Evolutionary conservation across 176 grass and related monocot genomes (phyloP).

Genomic region (Carex littledalei): DNA sequence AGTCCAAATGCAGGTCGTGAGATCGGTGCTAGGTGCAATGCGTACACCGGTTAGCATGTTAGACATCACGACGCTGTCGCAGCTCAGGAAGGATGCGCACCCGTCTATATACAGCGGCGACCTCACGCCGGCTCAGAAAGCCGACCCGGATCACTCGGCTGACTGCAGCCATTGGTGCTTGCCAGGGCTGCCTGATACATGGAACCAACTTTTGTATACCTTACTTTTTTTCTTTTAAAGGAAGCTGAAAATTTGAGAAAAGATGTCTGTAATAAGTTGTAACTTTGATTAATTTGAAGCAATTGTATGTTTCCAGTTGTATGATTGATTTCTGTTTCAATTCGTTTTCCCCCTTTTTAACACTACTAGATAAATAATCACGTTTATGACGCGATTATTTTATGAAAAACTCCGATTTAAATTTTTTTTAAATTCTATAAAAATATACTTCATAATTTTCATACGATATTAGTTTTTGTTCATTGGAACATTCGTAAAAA

Average conservation of each 20-base stretch:
- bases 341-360: no score
- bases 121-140: slow-evolving; percentile 54
- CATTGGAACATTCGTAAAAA: no score
- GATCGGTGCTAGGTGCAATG: slow-evolving; percentile 45
- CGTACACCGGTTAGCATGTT: slow-evolving; percentile 36
- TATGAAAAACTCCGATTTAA: no score
- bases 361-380: no score
- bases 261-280: background rate
- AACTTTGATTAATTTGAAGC: background rate
- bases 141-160: slow-evolving; percentile 47
- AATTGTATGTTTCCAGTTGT: background rate
- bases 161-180: slow-evolving; percentile 98
- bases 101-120: slow-evolving; percentile 79
- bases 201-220: slow-evolving; percentile 94
- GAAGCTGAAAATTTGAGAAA: background rate
- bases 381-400: no score
- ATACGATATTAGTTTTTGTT: no score
- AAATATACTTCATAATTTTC: no score
- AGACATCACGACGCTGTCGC: slow-evolving; percentile 63
- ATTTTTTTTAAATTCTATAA: no score
- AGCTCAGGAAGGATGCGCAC: slow-evolving; percentile 75
- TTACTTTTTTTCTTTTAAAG: slow-evolving; percentile 54
- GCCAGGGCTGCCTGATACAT: slow-evolving; percentile 77
- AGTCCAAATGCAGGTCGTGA: slow-evolving; percentile 36
- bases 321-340: background rate